Conservation (phyloP, 169 alveolate genomes). For the Plasmodium vivax region DNA sequence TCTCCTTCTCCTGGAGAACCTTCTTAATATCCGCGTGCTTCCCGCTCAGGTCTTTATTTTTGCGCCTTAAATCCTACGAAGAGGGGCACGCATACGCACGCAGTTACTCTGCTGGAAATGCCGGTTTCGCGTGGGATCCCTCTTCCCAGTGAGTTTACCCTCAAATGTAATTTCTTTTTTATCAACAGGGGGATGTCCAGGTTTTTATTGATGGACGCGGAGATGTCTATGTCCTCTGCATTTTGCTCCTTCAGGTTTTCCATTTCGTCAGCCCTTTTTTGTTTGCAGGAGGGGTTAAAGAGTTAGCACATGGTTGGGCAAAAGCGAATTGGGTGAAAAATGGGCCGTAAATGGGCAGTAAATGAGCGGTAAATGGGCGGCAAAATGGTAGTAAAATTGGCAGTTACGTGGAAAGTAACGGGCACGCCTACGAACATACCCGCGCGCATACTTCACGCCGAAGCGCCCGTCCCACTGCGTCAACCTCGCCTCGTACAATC, state of each 20-base stretch:
- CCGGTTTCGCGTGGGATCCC: neutral
- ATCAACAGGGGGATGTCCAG: slow-evolving; percentile 68
- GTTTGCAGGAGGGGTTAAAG: neutral
- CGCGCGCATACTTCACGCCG: neutral
- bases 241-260: slow-evolving; percentile 5
- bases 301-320: neutral
- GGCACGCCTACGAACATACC: neutral
- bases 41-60: slow-evolving; percentile 54
- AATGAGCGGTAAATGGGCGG: neutral
- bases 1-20: slow-evolving; percentile 43
- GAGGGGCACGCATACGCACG: neutral
- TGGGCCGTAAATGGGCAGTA: neutral
- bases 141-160: slow-evolving; percentile 14
- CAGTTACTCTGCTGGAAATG: neutral
- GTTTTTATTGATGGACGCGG: slow-evolving; percentile 39
- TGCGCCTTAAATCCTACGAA: slow-evolving; percentile 46
- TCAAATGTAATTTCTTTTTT: slow-evolving; percentile 56
- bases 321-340: neutral
- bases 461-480: neutral
- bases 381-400: neutral
- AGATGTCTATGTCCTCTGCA: slow-evolving; percentile 32
- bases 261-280: slow-evolving; percentile 31
- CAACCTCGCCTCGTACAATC: neutral
- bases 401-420: neutral
- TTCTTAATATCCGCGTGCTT: slow-evolving; percentile 57